Base-by-base conservation (phyloP, 163 green algal species). In the Prototheca stagnorum region DNA sequence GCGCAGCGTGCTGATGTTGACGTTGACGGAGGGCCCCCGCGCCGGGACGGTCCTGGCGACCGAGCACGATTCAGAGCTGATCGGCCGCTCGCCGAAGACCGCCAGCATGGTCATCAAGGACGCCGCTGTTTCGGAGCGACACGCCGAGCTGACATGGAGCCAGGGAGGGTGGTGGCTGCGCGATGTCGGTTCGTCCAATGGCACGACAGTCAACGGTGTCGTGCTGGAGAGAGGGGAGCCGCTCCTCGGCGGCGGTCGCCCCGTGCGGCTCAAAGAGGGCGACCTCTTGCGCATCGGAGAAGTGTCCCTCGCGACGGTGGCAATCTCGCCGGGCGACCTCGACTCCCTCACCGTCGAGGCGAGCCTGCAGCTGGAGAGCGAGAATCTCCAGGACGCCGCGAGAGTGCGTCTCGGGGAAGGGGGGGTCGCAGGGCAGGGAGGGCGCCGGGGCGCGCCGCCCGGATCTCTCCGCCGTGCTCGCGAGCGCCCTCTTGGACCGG, bases 181-280 rank as follows among this genome's bases (percentile, higher is more conserved):
- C 15, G 79, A 88, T 45, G 26, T 77, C 12, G 72, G 68, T 43
- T 78, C 61, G 57, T 80, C 65, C 19, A 88, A 88, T 54, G 79
- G 79, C n/a, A 85, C 74, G 5, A 17, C 31, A 0, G 22, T 84
- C 27, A 85, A 88, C 53, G 70, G 62, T 23, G 43, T 34, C 3
- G n/a, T 56, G 5, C n/a, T 80, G 40, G 46, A 56, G 19, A 24
- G 47, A 12, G n/a, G n/a, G n/a, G n/a, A n/a, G n/a, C n/a, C n/a
- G n/a, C n/a, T n/a, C n/a, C n/a, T n/a, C n/a, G n/a, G n/a, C n/a
- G n/a, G n/a, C n/a, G n/a, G n/a, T n/a, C n/a, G n/a, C 20, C 40
- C 19, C 14, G 19, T 49, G 21, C 16, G 19, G 16, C 53, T 69
- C 19, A 61, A 53, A 40, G 29, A 55, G 26, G 61, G 61, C 16